phyloP scores from a whole-genome alignment of 2,329 filamentous ascomycete species.

The Thelonectria olida region DNA sequence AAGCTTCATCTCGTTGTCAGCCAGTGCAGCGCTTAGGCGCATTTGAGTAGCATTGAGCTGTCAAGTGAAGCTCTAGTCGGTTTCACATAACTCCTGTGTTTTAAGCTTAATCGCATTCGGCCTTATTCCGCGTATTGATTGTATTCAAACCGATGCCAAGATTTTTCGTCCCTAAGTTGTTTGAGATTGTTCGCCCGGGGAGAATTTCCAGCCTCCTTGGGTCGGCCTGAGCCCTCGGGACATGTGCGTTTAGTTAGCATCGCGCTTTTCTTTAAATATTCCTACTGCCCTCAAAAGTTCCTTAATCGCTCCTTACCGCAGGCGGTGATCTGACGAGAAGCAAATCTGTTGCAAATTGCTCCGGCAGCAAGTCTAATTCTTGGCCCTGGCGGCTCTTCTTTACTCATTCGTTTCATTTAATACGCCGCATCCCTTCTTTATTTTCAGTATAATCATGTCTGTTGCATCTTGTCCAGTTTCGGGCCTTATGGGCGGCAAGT shows the following conservation, averaged over 20 bases:
- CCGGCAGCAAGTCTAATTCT: constrained; percentile 23
- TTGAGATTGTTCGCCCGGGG: background rate
- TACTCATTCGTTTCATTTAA: background rate
- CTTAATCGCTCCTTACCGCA: background rate
- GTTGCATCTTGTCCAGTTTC: constrained; percentile 45
- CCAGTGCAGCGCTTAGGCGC: background rate
- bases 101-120: background rate
- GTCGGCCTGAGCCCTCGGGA: too few relatives aligned
- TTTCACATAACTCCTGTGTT: background rate
- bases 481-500: constrained; percentile 39
- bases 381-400: constrained; percentile 26
- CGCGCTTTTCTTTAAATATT: background rate
- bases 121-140: background rate
- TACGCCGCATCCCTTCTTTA: background rate
- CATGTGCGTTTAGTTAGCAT: background rate
- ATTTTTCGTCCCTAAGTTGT: background rate
- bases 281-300: too few relatives aligned
- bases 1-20: background rate
- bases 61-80: background rate
- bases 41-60: background rate
- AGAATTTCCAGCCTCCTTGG: too few relatives aligned
- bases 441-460: constrained; percentile 35
- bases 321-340: background rate
- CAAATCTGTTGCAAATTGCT: background rate
- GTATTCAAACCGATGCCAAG: background rate